Conservation (phyloP, 2,329 filamentous ascomycete species). For the Talaromyces pinophilus region DNA sequence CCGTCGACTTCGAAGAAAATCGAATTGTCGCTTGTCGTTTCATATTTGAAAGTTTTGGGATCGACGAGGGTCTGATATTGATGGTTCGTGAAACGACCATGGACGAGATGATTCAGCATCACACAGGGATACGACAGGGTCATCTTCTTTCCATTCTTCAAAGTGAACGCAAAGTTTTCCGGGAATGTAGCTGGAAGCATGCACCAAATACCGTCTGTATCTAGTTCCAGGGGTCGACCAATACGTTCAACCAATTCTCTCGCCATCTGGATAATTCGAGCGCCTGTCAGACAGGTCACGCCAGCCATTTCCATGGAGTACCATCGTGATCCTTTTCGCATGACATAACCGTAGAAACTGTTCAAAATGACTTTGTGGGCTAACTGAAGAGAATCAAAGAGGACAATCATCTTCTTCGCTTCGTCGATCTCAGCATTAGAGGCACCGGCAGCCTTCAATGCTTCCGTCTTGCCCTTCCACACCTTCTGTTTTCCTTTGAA, state of each 20-base stretch:
- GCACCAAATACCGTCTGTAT: conserved; percentile 99
- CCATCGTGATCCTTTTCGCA: conserved; percentile 98
- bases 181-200: conserved; percentile 96
- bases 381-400: conserved; percentile 93
- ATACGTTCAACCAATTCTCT: conserved; percentile 90
- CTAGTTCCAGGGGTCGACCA: conserved; percentile 86
- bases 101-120: conserved; percentile 97
- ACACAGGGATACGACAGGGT: conserved; percentile 97
- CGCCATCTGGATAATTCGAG: conserved; percentile 95
- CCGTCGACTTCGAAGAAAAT: conserved; percentile 99
- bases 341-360: conserved; percentile 98
- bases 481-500: conserved; percentile 98
- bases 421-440: conserved; percentile 76
- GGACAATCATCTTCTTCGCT: conserved; percentile 97
- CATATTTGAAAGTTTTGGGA: conserved; percentile 77
- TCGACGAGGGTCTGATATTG: conserved; percentile 93
- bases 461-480: conserved; percentile 95
- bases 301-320: conserved; percentile 99
- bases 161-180: conserved; percentile 90
- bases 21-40: conserved; percentile 96
- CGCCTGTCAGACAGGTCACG: conserved; percentile 94
- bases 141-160: conserved; percentile 95
- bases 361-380: conserved; percentile 99
- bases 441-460: conserved; percentile 80
- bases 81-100: conserved; percentile 92